Conservation (phyloP, 208 protist species). For the Tetramitus jugosus region DNA sequence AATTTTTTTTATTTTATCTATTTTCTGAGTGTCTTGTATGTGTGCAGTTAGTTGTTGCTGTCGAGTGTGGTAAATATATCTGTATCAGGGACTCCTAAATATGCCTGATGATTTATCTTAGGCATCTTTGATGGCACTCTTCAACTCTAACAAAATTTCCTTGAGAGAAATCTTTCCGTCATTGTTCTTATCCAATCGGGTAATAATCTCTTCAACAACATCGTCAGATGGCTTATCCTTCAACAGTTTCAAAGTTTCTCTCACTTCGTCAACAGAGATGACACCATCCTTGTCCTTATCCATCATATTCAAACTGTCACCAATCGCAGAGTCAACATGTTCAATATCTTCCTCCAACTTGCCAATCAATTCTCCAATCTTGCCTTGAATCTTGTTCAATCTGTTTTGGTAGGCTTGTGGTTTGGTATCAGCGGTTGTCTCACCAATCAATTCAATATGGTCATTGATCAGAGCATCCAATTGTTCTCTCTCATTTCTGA, state of each 20-base stretch:
- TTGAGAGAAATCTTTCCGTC: constrained; percentile 12
- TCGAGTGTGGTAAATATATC: no score
- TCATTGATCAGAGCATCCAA: constrained; percentile 7
- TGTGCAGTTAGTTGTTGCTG: no score
- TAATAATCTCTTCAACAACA: constrained; percentile 1
- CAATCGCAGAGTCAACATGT: neutral
- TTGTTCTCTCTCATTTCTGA: neutral
- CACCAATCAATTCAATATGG: neutral
- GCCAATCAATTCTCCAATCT: constrained; percentile 1
- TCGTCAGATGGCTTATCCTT: constrained; percentile 1
- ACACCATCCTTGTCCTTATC: constrained; percentile 21
- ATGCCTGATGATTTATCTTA: no score
- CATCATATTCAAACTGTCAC: neutral
- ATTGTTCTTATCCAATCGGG: constrained; percentile 6
- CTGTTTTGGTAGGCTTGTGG: neutral
- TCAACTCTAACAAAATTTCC: constrained; percentile 12
- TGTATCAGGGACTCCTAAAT: no score
- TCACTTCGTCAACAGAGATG: constrained; percentile 5
- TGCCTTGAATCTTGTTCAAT: neutral
- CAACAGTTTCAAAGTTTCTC: neutral
- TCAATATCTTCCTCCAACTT: constrained; percentile 23
- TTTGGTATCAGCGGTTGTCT: neutral
- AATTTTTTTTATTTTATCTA: no score
- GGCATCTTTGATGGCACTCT: neutral
- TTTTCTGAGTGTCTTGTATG: no score